Conservation (phyloP, 805 yeast species). For the Nakazawaea siamensis region DNA sequence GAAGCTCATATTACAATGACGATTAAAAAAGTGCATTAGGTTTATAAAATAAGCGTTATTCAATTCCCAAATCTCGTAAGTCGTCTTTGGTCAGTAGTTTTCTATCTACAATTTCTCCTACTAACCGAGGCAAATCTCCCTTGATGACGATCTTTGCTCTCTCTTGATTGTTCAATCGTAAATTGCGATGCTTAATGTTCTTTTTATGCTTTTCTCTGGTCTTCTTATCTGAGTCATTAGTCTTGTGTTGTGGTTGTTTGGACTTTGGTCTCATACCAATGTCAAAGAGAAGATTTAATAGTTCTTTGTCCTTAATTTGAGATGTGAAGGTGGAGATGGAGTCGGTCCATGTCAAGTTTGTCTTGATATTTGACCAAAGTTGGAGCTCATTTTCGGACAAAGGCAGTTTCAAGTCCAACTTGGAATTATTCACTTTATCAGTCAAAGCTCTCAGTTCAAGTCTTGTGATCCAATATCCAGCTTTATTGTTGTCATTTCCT, state of each 20-base stretch:
- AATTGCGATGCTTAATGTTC: background rate
- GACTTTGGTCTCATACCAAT: too few relatives aligned
- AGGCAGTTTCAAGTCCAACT: conserved; percentile 11
- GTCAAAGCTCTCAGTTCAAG: conserved; percentile 24
- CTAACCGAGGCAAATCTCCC: conserved; percentile 2
- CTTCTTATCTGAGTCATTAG: too few relatives aligned
- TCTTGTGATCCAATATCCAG: conserved; percentile 13
- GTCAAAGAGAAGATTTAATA: too few relatives aligned
- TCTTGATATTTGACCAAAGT: too few relatives aligned
- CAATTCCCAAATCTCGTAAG: conserved; percentile 1
- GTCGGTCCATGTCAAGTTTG: too few relatives aligned
- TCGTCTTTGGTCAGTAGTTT: background rate
- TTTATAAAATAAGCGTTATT: too few relatives aligned
- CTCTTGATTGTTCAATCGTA: background rate
- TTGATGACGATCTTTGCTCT: conserved; percentile 5
- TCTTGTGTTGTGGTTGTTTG: too few relatives aligned
- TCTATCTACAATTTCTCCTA: conserved; percentile 5
- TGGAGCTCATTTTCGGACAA: conserved; percentile 10
- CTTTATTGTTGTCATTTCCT: conserved; percentile 4
- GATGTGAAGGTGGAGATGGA: too few relatives aligned
- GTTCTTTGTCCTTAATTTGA: too few relatives aligned
- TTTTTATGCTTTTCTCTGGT: background rate
- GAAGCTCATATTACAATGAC: conserved; percentile 3
- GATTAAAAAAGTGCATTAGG: background rate
- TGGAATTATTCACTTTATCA: conserved; percentile 13